These are phyloP conservation scores for Quercus parvula DNA, from an alignment of 306 rosid species.

Conservation along the genomic window DNA sequence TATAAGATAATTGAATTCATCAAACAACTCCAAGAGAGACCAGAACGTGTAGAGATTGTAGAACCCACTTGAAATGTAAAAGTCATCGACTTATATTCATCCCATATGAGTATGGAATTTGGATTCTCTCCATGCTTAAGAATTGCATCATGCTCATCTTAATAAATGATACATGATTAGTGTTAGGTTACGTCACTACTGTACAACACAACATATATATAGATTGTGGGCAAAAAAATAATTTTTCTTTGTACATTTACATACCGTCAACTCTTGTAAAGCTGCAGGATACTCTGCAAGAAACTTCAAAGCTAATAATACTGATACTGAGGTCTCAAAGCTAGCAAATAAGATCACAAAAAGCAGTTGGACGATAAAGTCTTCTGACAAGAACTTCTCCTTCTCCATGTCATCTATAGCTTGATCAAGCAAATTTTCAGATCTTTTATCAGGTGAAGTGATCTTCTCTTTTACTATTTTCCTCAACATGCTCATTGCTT, in stretches of 20 bases:
- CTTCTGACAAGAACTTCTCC: too few species aligned
- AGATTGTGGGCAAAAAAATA: neutral
- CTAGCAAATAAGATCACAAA: slow-evolving; percentile 5
- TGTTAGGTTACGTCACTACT: neutral
- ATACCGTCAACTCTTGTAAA: slow-evolving; percentile 10
- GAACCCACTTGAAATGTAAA: slow-evolving; percentile 32
- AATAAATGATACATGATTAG: neutral
- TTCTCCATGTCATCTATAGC: too few species aligned
- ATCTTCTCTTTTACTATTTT: too few species aligned
- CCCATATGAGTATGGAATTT: slow-evolving; percentile 30
- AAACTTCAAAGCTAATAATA: slow-evolving; percentile 25
- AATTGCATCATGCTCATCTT: slow-evolving; percentile 40
- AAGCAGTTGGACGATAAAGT: too few species aligned
- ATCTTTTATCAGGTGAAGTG: too few species aligned
- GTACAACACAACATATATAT: neutral
- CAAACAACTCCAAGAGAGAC: too few species aligned
- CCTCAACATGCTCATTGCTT: too few species aligned
- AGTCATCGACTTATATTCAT: slow-evolving; percentile 44
- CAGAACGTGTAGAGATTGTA: neutral
- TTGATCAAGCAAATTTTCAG: too few species aligned
- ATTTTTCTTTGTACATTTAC: too few species aligned
- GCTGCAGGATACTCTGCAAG: slow-evolving; percentile 32
- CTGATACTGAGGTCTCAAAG: slow-evolving; percentile 19
- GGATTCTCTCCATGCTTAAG: slow-evolving; percentile 25
- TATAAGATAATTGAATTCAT: neutral